Percentiles rank a stretch among this genome's conserved stretches.
These are phyloP conservation scores for Paramecium octaurelia DNA, from an alignment of 73 alveolate species.

Conservation along the genomic window DNA sequence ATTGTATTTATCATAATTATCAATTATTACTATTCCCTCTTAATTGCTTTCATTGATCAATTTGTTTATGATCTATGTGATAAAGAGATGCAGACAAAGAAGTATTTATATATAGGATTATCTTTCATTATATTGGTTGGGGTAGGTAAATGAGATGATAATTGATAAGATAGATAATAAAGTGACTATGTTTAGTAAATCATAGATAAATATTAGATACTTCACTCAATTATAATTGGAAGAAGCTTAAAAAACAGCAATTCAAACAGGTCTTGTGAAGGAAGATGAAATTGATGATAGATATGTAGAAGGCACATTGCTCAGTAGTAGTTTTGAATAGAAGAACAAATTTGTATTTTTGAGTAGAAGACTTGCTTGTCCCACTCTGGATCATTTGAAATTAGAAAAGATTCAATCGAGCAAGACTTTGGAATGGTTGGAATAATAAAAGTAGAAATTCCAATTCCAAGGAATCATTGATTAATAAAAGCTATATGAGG, in stretches of 20 bases:
- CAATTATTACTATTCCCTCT: background rate
- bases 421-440: background rate
- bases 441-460: background rate
- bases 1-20: background rate
- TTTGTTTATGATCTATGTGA: conserved; percentile 28
- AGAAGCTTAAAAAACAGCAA: background rate
- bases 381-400: conserved; percentile 25
- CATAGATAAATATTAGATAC: conserved; percentile 18
- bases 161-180: background rate
- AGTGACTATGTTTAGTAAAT: background rate
- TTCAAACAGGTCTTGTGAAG: background rate
- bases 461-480: conserved; percentile 23
- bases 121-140: conserved; percentile 42
- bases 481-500: background rate
- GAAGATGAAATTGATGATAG: background rate
- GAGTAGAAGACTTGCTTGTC: conserved; percentile 31
- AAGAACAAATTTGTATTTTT: conserved; percentile 5
- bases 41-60: background rate
- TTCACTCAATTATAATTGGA: background rate
- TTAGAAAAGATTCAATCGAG: background rate
- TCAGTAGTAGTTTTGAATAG: background rate
- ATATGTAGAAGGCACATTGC: background rate
- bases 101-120: conserved; percentile 3
- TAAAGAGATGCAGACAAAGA: background rate
- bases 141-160: conserved; percentile 13